Percentiles rank a stretch among this genome's conserved stretches.
These are phyloP conservation scores for Leccinum fallax DNA, from an alignment of 1,284 basidiomycete genomes.

Conservation along the genomic window DNA sequence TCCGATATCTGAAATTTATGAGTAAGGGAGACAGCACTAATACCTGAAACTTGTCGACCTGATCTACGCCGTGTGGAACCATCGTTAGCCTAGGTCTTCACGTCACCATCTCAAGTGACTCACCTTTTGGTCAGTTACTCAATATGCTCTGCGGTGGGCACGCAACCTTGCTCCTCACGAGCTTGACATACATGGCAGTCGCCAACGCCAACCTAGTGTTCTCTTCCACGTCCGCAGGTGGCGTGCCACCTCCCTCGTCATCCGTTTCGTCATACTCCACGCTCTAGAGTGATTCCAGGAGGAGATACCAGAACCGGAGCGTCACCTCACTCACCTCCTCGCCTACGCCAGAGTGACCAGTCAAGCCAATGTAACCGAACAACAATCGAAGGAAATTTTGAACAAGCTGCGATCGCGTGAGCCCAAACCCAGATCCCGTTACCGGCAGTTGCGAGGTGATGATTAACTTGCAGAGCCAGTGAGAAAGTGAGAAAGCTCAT, in stretches of 20 bases:
- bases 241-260: constrained; percentile 39
- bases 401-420: constrained; percentile 51
- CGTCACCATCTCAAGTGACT: constrained; percentile 18
- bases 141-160: constrained; percentile 55
- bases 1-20: constrained; percentile 62
- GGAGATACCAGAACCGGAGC: constrained; percentile 83
- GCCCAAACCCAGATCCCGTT: constrained; percentile 18
- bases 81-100: constrained; percentile 10
- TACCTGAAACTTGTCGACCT: constrained; percentile 75
- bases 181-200: constrained; percentile 75
- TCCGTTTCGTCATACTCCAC: too few species aligned
- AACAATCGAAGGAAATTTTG: constrained; percentile 74
- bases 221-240: constrained; percentile 38
- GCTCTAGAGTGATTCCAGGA: constrained; percentile 31
- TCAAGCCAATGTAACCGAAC: constrained; percentile 72
- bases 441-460: constrained; percentile 49
- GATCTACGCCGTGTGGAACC: constrained; percentile 50
- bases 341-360: constrained; percentile 76
- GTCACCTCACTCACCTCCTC: constrained; percentile 87
- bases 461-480: constrained; percentile 69
- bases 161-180: constrained; percentile 75
- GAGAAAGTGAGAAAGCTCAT: constrained; percentile 51
- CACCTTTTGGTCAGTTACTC: constrained; percentile 71
- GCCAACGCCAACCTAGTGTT: constrained; percentile 44
- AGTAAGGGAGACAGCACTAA: constrained; percentile 40